These are phyloP conservation scores for Annona cherimola DNA, from an alignment of 164 flowering plant genomes.

Conservation along the genomic window DNA sequence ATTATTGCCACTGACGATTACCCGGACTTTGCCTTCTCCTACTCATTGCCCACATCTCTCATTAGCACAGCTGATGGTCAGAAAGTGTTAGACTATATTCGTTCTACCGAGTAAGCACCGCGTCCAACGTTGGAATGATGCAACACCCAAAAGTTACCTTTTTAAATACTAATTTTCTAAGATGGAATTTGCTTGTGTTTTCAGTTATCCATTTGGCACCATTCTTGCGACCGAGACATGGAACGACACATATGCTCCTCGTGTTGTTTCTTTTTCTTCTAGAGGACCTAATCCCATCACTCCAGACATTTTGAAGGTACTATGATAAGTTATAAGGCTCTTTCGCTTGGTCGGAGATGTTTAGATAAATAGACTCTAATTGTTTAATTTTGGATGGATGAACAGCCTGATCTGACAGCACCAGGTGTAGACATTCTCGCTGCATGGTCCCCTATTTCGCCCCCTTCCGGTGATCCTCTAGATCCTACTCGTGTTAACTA, in stretches of 20 bases:
- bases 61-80: conserved; percentile 26
- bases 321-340: background rate
- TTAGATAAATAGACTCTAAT: background rate
- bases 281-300: conserved; percentile 34
- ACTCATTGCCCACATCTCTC: conserved; percentile 31
- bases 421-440: conserved; percentile 42
- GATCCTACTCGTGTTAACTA: conserved; percentile 23
- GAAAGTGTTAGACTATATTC: conserved; percentile 29
- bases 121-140: background rate
- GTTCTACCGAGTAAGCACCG: conserved; percentile 24
- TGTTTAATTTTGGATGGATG: background rate
- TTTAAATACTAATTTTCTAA: background rate
- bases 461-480: conserved; percentile 13
- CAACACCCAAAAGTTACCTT: background rate
- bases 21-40: conserved; percentile 26
- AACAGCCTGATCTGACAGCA: conserved; percentile 39
- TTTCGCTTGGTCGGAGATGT: background rate
- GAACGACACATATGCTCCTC: conserved; percentile 28
- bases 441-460: conserved; percentile 29
- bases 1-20: conserved; percentile 19
- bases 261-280: conserved; percentile 29
- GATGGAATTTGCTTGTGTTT: background rate
- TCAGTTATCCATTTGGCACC: conserved; percentile 31
- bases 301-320: conserved; percentile 37
- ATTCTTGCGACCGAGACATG: conserved; percentile 22